phyloP scores from a whole-genome alignment of 352 stramenopile genomes.

The Saprolegnia diclina region DNA sequence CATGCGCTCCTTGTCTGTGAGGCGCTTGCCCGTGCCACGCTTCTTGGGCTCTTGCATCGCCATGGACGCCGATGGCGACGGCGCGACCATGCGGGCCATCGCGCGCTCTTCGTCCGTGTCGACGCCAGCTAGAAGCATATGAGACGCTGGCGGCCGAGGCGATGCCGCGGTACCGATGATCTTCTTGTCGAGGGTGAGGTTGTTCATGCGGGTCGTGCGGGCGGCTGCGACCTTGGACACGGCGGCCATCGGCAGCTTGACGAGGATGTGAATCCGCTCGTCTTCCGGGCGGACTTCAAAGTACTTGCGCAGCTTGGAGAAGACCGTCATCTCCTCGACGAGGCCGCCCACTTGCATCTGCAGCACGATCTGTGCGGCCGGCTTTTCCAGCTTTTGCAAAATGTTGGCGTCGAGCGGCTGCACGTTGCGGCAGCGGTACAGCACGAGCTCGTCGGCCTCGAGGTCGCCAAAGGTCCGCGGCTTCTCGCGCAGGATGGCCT shows the following conservation, averaged over 20 bases:
- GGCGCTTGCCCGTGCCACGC: constrained; percentile 58
- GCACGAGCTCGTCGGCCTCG: constrained; percentile 22
- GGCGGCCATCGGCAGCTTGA: constrained; percentile 17
- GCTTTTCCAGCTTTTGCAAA: constrained; percentile 23
- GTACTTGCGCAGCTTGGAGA: constrained; percentile 26
- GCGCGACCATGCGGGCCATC: background rate
- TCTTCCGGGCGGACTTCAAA: constrained; percentile 19
- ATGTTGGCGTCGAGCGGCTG: constrained; percentile 22
- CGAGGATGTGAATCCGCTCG: constrained; percentile 22
- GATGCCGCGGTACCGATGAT: background rate
- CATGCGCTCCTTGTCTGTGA: constrained; percentile 88
- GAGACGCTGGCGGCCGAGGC: too few relatives aligned
- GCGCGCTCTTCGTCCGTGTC: background rate
- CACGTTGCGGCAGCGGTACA: constrained; percentile 20
- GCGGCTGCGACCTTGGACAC: constrained; percentile 16
- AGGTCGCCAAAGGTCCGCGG: constrained; percentile 15
- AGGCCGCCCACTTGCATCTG: constrained; percentile 24
- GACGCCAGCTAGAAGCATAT: background rate
- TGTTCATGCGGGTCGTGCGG: background rate
- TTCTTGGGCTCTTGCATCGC: constrained; percentile 23
- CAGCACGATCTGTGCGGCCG: constrained; percentile 18
- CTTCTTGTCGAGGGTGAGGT: constrained; percentile 12
- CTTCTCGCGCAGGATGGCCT: constrained; percentile 21
- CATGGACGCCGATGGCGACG: constrained; percentile 19
- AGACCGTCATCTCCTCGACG: constrained; percentile 25